These are phyloP conservation scores for Crithidia thermophila DNA, from an alignment of 208 protist genomes.

Conservation along the genomic window DNA sequence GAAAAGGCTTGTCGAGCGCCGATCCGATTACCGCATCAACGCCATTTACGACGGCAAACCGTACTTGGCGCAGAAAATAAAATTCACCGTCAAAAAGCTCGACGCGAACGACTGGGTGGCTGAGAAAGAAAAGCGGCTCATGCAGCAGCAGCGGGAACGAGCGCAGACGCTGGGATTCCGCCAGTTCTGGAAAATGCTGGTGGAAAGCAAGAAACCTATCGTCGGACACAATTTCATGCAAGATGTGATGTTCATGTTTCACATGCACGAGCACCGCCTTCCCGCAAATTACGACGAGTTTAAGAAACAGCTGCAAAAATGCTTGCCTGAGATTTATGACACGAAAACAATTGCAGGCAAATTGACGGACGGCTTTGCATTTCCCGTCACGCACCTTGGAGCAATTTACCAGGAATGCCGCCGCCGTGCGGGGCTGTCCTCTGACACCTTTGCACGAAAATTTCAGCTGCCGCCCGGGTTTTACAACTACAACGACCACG, in stretches of 20 bases:
- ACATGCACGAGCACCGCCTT: slow-evolving; percentile 70
- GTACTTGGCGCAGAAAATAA: slow-evolving; percentile 28
- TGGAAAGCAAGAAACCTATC: slow-evolving; percentile 66
- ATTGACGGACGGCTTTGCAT: slow-evolving; percentile 14
- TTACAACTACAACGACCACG: slow-evolving; percentile 53
- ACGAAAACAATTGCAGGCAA: slow-evolving; percentile 63
- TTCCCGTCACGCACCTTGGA: slow-evolving; percentile 37
- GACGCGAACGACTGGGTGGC: slow-evolving; percentile 1
- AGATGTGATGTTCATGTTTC: slow-evolving; percentile 86
- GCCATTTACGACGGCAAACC: slow-evolving; percentile 24
- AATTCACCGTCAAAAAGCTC: slow-evolving; percentile 28
- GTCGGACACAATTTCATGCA: slow-evolving; percentile 83
- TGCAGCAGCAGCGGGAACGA: slow-evolving; percentile 18
- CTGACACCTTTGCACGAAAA: slow-evolving; percentile 7
- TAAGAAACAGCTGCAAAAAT: slow-evolving; percentile 37
- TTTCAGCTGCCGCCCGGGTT: slow-evolving; percentile 54
- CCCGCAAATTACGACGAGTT: slow-evolving; percentile 51
- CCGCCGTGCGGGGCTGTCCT: slow-evolving; percentile 11
- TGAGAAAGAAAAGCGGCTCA: neutral
- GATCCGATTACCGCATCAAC: slow-evolving; percentile 5
- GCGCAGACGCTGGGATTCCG: slow-evolving; percentile 46
- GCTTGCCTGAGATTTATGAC: slow-evolving; percentile 65
- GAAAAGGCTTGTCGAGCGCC: neutral
- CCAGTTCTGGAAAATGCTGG: slow-evolving; percentile 67
- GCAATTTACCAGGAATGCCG: slow-evolving; percentile 45